A percentile compares a stretch with the other conserved stretches of the same genome.
phyloP scores from a whole-genome alignment of 192 early-diverging fungal genomes.

The Rhizophagus sp. region DNA sequence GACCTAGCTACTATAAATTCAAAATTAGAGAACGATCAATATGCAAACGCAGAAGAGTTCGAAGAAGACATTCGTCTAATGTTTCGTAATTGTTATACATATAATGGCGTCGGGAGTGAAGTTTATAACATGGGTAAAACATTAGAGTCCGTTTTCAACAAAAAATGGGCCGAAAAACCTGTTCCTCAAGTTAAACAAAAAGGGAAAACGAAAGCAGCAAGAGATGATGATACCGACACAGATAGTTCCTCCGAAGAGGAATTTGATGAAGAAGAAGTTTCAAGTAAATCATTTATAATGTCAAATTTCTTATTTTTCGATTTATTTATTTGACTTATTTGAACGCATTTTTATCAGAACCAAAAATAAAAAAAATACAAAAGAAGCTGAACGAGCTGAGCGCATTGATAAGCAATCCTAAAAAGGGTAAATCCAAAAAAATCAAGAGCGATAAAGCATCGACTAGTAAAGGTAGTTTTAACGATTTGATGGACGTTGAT shows the following conservation, averaged over 20 bases:
- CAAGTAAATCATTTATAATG: slow-evolving; percentile 19
- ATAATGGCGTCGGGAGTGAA: slow-evolving; percentile 59
- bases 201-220: slow-evolving; percentile 25
- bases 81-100: slow-evolving; percentile 75
- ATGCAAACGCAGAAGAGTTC: slow-evolving; percentile 61
- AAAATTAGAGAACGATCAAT: slow-evolving; percentile 63
- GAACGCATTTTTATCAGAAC: slow-evolving; percentile 9
- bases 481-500: slow-evolving; percentile 11
- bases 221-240: slow-evolving; percentile 28
- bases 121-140: slow-evolving; percentile 66
- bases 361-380: background rate
- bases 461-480: background rate
- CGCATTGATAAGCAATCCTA: slow-evolving; percentile 5
- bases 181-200: slow-evolving; percentile 33
- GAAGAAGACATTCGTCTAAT: slow-evolving; percentile 68
- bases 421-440: slow-evolving; percentile 27
- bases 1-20: slow-evolving; percentile 69
- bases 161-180: slow-evolving; percentile 58
- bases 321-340: slow-evolving; percentile 7
- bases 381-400: background rate
- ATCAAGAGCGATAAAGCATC: background rate
- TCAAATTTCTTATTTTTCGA: background rate
- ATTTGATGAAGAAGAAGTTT: slow-evolving; percentile 33
- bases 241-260: slow-evolving; percentile 37
- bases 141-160: slow-evolving; percentile 67